Conservation (phyloP, 345 rosid genomes). For the Hirschfeldia incana region DNA sequence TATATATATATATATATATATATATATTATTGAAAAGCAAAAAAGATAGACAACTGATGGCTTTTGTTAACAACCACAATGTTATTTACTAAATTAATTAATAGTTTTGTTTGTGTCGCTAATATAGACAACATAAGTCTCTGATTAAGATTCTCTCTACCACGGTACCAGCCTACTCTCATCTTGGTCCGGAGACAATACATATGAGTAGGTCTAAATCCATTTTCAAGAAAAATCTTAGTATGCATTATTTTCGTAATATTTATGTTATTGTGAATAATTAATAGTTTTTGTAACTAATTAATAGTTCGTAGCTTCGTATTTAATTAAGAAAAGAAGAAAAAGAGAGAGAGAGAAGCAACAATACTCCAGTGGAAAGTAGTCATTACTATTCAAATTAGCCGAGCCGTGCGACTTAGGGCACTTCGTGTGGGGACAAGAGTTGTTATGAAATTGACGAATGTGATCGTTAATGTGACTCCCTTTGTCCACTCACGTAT, state of each 20-base stretch:
- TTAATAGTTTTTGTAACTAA: background rate
- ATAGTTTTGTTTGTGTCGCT: constrained; percentile 9
- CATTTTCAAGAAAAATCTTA: background rate
- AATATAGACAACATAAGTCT: constrained; percentile 15
- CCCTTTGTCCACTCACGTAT: constrained; percentile 15
- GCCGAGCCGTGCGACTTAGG: constrained; percentile 21
- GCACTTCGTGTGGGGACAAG: background rate
- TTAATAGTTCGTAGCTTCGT: background rate
- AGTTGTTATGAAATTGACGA: constrained; percentile 26
- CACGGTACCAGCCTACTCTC: constrained; percentile 2
- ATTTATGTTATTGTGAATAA: background rate
- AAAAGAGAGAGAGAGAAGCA: background rate
- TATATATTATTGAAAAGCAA: background rate
- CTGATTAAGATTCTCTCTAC: constrained; percentile 11
- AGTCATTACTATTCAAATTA: background rate
- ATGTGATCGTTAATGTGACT: constrained; percentile 34
- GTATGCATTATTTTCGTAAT: background rate
- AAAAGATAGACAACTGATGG: background rate
- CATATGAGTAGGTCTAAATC: constrained; percentile 13
- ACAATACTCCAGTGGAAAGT: background rate
- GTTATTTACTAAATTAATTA: background rate
- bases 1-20: background rate
- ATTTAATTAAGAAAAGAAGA: background rate
- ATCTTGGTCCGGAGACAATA: constrained; percentile 1
- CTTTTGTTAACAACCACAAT: constrained; percentile 6